Base-by-base conservation (phyloP, 495 filamentous ascomycete species). In the Penicillium salamii region DNA sequence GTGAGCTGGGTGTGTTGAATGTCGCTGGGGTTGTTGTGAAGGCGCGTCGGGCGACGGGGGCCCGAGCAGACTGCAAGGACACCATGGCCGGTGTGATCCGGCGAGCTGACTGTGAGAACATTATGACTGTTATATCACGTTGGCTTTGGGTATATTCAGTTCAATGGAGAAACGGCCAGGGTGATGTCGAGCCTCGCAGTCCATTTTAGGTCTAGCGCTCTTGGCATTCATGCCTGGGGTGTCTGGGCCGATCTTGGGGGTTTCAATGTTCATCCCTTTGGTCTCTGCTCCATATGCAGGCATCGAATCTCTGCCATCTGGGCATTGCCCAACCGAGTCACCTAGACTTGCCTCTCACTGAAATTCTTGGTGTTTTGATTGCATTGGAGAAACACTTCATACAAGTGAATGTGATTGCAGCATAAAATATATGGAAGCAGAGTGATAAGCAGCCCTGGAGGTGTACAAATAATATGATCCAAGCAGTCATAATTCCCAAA, bases 1-100 rank as follows among this genome's bases (percentile, higher is more conserved):
- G 34, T 36, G 56, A 49, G n/a, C n/a, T n/a, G 23, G 59, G 34
- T 36, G 56, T 46, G 42, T 52, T 48, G 23, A 55, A 39, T 46
- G 17, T 42, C 19, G 43, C 31, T 11, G 40, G 19, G n/a, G 60
- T 62, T 21, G 55, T 50, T 38, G 49, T 53, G 45, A 50, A 51
- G 21, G 42, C 36, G 42, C 58, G 55, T 26, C 41, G 46, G 19
- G 31, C 32, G 7, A 42, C 7, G 0, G 45, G 39, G 17, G 26
- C 29, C 21, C 37, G 49, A 5, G 40, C 14, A n/a, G 42, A 47
- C 5, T 33, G 43, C 7, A 38, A 20, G 9, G 43, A 11, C 13
- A 33, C 2, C 29, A 29, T 12, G 8, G 14, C 12, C 37, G 37
- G 40, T 5, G 19, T 33, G 7, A 52, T 15, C 8, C 29, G 49